Base-by-base conservation (phyloP, 805 yeast genomes). In the Pichia rugopelliculosa region DNA sequence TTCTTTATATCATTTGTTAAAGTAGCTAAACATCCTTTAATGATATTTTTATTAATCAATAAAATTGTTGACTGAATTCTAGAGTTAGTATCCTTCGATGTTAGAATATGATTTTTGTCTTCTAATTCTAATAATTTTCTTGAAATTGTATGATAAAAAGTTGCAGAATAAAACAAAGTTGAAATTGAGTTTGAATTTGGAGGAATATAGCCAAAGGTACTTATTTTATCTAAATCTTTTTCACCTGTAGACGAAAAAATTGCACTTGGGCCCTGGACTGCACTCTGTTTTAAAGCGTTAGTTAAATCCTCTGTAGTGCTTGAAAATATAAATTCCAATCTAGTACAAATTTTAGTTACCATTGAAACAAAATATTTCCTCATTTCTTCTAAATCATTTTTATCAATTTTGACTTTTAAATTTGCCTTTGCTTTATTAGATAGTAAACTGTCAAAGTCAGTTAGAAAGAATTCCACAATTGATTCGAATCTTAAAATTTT, bases 181-280 rank as follows among this genome's bases (percentile, higher is more conserved):
- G 86, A 72, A 22, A 85, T 65, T 9, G 84, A 75, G 57, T 83
- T 85, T 1, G 88, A 71, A 46, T 70, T 69, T 1, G 83, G 82
- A 3, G 91, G 90, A 21, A 82, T 59, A 56, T 80, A 81, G 1
- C 82, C 82, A 59, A 69, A 77, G 33, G 64, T 56, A 1, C 53
- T 53, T 9, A 50, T 44, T 7, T 43, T 36, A 26, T 42, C 26
- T 6, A 50, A 20, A 17, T 53, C 49, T 26, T 55, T 54, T 10
- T 33, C 34, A 17, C 48, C 45, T 15, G 42, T 41, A 1, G 22
- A 22, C 11, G 55, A 47, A 6, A 46, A 39, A 9, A 23, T 39
- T 6, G 52, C 48, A 8, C 40, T 39, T 13, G 37, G 24, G 10
- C 51, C 52, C 7, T 47, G 20, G 6, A 21, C 46, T 11, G 20